Conservation (phyloP, 352 stramenopile species). For the Pythium vanterpoolii region DNA sequence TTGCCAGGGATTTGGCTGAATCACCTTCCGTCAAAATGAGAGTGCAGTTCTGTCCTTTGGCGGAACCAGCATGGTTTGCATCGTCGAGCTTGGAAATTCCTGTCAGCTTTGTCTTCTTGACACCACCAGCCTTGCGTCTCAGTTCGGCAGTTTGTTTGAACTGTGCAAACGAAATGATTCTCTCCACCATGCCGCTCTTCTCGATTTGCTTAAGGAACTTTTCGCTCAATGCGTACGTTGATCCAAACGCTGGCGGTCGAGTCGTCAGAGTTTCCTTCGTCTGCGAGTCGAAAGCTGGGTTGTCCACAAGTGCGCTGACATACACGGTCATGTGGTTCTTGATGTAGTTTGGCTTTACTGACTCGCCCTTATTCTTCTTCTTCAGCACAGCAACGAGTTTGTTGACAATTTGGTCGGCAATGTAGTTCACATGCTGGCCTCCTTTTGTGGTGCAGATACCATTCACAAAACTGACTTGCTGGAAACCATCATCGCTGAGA, state of each 20-base stretch:
- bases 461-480: conserved; percentile 98
- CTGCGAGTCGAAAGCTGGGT: conserved; percentile 97
- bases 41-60: conserved; percentile 91
- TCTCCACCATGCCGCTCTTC: conserved; percentile 89
- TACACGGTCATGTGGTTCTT: conserved; percentile 97
- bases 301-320: conserved; percentile 96
- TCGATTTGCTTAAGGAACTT: conserved; percentile 88
- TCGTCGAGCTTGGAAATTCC: conserved; percentile 98
- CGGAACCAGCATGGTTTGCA: conserved; percentile 93
- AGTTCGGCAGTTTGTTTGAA: conserved; percentile 92
- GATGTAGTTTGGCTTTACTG: conserved; percentile 93
- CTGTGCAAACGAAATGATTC: conserved; percentile 89
- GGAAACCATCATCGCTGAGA: conserved; percentile 91
- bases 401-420: conserved; percentile 87
- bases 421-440: conserved; percentile 95
- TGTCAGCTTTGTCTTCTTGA: conserved; percentile 81
- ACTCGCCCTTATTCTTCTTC: conserved; percentile 92
- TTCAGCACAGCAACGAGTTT: conserved; percentile 91
- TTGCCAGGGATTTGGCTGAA: conserved; percentile 96
- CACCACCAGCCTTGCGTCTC: conserved; percentile 70
- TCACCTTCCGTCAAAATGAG: conserved; percentile 99
- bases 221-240: conserved; percentile 80
- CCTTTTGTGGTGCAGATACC: conserved; percentile 96
- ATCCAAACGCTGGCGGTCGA: conserved; percentile 79
- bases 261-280: conserved; percentile 98